A percentile compares a stretch with the other conserved stretches of the same genome.
These are phyloP conservation scores for Vitis labrusca DNA, from an alignment of 164 flowering plant species.

Conservation along the genomic window DNA sequence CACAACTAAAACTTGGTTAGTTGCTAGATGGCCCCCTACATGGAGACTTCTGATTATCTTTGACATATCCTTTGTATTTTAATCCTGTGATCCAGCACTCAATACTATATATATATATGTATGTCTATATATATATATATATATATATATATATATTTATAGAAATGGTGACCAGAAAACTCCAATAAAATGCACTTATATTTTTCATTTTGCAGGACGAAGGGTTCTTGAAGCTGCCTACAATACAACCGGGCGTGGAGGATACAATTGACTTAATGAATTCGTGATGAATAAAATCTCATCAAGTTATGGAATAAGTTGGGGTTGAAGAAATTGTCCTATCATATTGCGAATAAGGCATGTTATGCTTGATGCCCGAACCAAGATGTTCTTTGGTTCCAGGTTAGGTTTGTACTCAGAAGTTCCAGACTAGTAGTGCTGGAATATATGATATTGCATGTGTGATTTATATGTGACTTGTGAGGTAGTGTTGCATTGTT, in stretches of 20 bases:
- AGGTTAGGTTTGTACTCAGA: too few species aligned
- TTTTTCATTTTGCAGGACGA: background rate
- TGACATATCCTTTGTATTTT: background rate
- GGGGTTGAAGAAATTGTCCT: background rate
- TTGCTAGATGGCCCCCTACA: background rate
- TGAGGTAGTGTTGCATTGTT: too few species aligned
- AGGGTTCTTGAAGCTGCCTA: background rate
- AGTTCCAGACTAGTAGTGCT: too few species aligned
- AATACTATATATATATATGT: too few species aligned
- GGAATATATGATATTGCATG: too few species aligned
- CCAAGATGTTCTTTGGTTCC: background rate
- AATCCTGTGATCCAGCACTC: too few species aligned
- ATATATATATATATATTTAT: too few species aligned
- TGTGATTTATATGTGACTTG: too few species aligned
- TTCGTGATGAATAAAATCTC: background rate
- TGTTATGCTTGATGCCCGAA: background rate
- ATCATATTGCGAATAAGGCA: background rate
- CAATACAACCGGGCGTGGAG: background rate
- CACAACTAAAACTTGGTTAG: background rate
- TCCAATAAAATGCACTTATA: background rate
- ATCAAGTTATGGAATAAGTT: background rate
- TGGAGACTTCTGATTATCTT: background rate
- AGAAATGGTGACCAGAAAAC: too few species aligned
- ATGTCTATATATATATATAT: too few species aligned
- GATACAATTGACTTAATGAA: background rate